Conservation (phyloP, 257 asterid genomes). For the Solanum dulcamara region DNA sequence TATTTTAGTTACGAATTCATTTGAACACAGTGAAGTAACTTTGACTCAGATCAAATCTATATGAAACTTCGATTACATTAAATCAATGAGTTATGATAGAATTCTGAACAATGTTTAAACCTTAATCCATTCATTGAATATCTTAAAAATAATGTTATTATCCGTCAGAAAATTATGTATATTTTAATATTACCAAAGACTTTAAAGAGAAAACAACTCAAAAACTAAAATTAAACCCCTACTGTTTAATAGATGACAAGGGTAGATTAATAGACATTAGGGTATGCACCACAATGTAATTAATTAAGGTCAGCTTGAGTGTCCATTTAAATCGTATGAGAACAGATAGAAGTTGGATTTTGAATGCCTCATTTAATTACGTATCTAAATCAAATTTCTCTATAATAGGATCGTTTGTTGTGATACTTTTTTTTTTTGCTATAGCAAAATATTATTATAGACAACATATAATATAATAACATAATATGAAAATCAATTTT, state of each 20-base stretch:
- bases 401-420: background rate
- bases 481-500: too few relatives aligned
- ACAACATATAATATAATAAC: background rate
- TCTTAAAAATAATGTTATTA: background rate
- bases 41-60: background rate
- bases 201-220: background rate
- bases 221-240: background rate
- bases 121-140: background rate
- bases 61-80: too few relatives aligned
- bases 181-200: background rate
- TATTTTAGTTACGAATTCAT: background rate
- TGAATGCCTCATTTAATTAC: background rate
- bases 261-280: background rate
- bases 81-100: too few relatives aligned
- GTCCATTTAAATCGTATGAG: background rate
- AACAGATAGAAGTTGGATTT: background rate
- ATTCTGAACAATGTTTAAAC: background rate
- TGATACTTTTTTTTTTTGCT: background rate
- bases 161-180: background rate
- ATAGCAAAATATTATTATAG: background rate
- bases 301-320: background rate
- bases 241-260: background rate
- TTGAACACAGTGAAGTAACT: background rate
- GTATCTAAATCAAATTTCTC: background rate
- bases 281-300: background rate